Evolutionary conservation across 2,329 filamentous ascomycete genomes (phyloP).

Genomic region (Pyrenophora tritici-repentis): DNA sequence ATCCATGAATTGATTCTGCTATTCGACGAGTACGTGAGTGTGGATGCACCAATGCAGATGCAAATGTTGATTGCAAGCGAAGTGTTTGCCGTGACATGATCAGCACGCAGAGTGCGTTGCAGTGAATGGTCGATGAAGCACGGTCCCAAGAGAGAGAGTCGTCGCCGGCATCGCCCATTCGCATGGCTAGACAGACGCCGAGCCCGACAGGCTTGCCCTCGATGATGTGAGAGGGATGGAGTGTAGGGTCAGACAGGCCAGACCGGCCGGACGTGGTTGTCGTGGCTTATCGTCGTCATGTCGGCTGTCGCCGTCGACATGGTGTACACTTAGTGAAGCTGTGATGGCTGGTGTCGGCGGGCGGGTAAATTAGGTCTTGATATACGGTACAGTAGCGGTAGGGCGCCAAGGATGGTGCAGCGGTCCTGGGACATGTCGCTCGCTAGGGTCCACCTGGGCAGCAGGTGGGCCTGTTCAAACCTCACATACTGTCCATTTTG

Average conservation of each 20-base stretch:
- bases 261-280: too few species aligned
- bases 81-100: neutral
- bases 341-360: neutral
- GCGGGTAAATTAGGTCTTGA: slow-evolving; percentile 3
- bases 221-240: too few species aligned
- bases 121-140: neutral
- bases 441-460: slow-evolving; percentile 4
- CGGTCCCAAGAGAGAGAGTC: neutral
- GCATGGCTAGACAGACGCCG: neutral
- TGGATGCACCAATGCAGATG: neutral
- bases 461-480: slow-evolving; percentile 8
- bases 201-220: too few species aligned
- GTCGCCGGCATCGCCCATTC: neutral
- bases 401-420: slow-evolving; percentile 3
- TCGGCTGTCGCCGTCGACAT: too few species aligned
- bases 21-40: neutral
- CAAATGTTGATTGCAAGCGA: neutral
- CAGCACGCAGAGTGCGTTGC: neutral
- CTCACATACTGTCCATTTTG: slow-evolving; percentile 12
- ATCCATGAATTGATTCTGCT: neutral
- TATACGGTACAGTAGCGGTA: neutral
- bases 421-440: slow-evolving; percentile 5
- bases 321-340: too few species aligned
- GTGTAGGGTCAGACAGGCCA: too few species aligned
- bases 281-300: too few species aligned